Evolutionary conservation across 2,329 filamentous ascomycete genomes (phyloP), one percentile per base, ranked within the genome.

Genomic region (Calonectria ilicicola): DNA sequence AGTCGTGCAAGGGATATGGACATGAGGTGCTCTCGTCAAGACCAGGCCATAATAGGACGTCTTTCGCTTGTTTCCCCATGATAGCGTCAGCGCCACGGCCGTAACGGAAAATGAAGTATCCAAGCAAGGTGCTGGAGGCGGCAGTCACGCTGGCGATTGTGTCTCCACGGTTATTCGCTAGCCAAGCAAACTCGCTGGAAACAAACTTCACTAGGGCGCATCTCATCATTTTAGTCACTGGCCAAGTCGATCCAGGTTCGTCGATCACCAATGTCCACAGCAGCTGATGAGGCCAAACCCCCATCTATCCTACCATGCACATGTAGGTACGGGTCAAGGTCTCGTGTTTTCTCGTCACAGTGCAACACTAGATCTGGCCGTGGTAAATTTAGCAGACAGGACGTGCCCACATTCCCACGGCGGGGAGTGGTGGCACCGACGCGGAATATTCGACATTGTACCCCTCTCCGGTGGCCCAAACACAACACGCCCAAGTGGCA

Each of bases 61-160:
- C 40, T 26, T 29, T 29, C 26, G 35, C 40, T 19, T 19, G 44
- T 51, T 14, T 51, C 29, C 23, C 35, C 40, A n/a, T 23, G 35
- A 49, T 69, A 44, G 58, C 58, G 56, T 10, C 10, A 44, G 46
- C 67, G 67, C 67, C 67, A 69, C 35, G 46, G 19, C 56, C 38
- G 46, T 29, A 23, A 35, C 38, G 35, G 35, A 53, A 66, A 62
- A 53, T 53, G 53, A 66, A 63, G 23, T 35, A 64, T 56, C 40
- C 47, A 38, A 35, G 7, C 47, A 38, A 35, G 7, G 60, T 58
- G 40, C 35, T 23, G 58, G 53, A 49, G n/a, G 40, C 14, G 35
- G 32, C 12, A 58, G 53, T 58, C 53, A 46, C 27, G 17, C 29
- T 62, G 42, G n/a, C 12, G 17, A 62, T 51, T 51, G 58, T 40